Base-by-base conservation (phyloP, 352 stramenopile genomes). In the Elongisporangium anandrum region DNA sequence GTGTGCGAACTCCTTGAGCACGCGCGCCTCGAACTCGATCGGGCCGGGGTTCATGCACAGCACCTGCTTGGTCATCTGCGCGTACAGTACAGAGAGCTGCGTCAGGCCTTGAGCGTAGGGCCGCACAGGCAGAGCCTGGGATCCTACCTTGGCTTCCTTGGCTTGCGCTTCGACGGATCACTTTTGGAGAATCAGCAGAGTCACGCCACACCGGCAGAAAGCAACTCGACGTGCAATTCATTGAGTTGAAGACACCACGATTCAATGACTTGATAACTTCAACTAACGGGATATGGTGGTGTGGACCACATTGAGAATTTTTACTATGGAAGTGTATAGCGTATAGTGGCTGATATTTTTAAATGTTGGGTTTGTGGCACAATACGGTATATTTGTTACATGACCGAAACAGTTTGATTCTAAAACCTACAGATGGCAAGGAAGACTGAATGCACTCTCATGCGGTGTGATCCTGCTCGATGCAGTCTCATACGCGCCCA, bases 31-130 rank as follows among this genome's bases (percentile, higher is more conserved):
- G 64, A 92, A 92, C 66, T 89, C 82, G 62, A 92, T 90, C 34
- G 82, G 82, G n/a, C 82, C 82, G 6, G 82, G 82, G 71, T 89
- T 92, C 82, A 92, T 92, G 63, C 79, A 89, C 53, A 92, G 56
- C 63, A 87, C 76, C 45, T 72, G 66, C 75, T 92, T 90, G 26
- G 80, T 90, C 80, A 90, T 90, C 54, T 63, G 39, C 54, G 47
- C 16, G 6, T 1, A 8, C 4, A 15, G 5, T 2, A 10, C 12
- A 49, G 6, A 50, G 34, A 9, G 29, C 4, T 8, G 29, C 29
- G 9, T 41, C 29, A 41, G 29, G 5, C 9, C 4, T 41, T 8
- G 24, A 7, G 4, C 24, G 7, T 34, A 34, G 4, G 13, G 29
- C 29, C 9, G 9, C 29, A 15, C 4, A 8, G 4, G 9, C 5